Conservation (phyloP, 139 green algal species). For the Pleodorina starrii region DNA sequence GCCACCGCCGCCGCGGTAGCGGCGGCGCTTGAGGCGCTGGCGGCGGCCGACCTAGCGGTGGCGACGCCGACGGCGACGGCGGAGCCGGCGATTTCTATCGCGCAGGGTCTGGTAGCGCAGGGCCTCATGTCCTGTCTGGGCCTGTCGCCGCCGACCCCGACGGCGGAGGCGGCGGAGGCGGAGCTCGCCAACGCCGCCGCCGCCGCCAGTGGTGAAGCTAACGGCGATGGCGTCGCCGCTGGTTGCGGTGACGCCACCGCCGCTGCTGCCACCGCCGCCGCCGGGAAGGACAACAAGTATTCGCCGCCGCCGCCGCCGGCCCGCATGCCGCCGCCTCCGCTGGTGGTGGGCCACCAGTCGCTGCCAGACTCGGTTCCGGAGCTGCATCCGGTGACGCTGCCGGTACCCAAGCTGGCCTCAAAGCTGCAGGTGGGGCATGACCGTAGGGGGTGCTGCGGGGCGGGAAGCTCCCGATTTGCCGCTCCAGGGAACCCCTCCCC, state of each 20-base stretch:
- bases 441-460: too few species aligned
- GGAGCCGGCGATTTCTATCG: background rate
- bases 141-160: background rate
- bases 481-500: too few species aligned
- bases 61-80: background rate
- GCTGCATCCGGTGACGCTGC: constrained; percentile 53
- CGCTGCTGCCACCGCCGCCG: background rate
- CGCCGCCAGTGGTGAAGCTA: background rate
- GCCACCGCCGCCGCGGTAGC: background rate
- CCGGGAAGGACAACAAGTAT: too few species aligned
- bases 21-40: constrained; percentile 30
- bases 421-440: constrained; percentile 64
- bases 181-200: background rate
- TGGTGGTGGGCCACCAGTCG: constrained; percentile 47
- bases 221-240: background rate
- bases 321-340: constrained; percentile 42
- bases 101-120: constrained; percentile 65
- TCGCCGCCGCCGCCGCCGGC: background rate
- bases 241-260: background rate
- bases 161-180: too few species aligned
- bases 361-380: constrained; percentile 37
- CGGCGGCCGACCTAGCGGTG: constrained; percentile 28
- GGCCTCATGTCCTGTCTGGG: constrained; percentile 50
- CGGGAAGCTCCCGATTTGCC: too few species aligned
- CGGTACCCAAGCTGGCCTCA: constrained; percentile 64